Conservation (phyloP, 2,329 filamentous ascomycete species). For the Curvularia eragrostidis region DNA sequence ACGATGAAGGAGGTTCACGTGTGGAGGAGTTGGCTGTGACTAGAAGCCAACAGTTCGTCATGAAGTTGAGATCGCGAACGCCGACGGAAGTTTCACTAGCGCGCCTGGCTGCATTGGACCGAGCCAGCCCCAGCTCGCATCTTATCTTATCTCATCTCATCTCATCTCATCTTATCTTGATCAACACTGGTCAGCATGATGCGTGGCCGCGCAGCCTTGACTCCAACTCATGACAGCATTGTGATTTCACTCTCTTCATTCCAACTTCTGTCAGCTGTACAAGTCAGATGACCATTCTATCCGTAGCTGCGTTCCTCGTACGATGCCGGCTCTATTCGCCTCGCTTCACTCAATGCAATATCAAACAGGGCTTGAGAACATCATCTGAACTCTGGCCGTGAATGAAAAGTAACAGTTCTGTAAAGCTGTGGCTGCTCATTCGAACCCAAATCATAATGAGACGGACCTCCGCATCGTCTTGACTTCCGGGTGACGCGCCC, state of each 20-base stretch:
- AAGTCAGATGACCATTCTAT: not conserved
- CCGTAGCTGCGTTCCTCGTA: not conserved
- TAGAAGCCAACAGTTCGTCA: conserved; percentile 3
- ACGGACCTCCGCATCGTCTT: not conserved
- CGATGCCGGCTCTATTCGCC: not conserved
- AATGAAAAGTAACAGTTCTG: not conserved
- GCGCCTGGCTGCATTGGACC: conserved; percentile 9
- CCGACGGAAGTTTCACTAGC: conserved; percentile 22
- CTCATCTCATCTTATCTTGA: not conserved
- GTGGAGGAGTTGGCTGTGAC: conserved; percentile 6
- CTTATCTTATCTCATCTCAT: conserved; percentile 15
- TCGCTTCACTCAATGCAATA: not conserved
- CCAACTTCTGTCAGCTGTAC: not conserved
- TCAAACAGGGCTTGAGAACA: not conserved
- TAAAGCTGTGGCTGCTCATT: not conserved
- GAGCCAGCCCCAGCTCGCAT: conserved; percentile 4
- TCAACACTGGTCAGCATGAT: not conserved
- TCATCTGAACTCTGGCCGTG: no score
- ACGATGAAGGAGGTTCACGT: not conserved
- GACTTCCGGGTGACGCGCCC: not conserved
- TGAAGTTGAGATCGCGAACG: conserved; percentile 16
- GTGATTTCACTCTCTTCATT: not conserved
- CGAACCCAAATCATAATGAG: not conserved
- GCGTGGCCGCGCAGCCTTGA: not conserved
- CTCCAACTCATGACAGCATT: not conserved